Evolutionary conservation across 2,329 filamentous ascomycete genomes (phyloP).

Genomic region (Paecilomyces sp.): DNA sequence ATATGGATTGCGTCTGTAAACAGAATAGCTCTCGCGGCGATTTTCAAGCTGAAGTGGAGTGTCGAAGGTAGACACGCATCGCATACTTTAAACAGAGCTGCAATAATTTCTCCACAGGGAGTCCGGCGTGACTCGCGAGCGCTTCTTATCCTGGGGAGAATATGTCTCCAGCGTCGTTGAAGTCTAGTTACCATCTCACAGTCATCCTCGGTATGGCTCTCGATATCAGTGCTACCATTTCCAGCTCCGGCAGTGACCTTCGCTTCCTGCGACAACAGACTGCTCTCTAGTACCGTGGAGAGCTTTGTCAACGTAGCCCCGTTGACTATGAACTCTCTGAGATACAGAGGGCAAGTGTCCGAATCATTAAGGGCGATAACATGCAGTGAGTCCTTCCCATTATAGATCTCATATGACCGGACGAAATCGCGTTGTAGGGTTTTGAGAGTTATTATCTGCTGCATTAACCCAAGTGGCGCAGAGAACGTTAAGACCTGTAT

Average conservation of each 20-base stretch:
- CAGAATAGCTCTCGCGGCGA: conserved; percentile 6
- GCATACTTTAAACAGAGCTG: conserved; percentile 1
- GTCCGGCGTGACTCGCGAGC: conserved; percentile 1
- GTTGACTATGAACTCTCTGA: neutral
- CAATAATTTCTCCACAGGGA: neutral
- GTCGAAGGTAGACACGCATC: neutral
- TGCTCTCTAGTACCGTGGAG: neutral
- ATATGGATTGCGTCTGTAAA: conserved; percentile 7
- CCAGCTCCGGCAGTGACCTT: neutral
- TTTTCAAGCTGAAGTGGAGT: neutral
- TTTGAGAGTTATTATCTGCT: neutral
- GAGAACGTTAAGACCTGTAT: neutral
- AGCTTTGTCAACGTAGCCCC: conserved; percentile 2
- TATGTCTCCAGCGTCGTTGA: conserved; percentile 8
- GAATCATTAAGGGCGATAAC: conserved; percentile 9
- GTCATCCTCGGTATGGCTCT: conserved; percentile 3
- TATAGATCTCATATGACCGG: conserved; percentile 5
- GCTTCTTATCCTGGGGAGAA: conserved; percentile 1
- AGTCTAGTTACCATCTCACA: conserved; percentile 3
- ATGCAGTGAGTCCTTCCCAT: conserved; percentile 7
- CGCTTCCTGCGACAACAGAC: neutral
- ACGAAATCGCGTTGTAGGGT: conserved; percentile 4
- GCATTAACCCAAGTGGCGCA: neutral
- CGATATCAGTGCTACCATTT: neutral
- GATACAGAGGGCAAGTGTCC: conserved; percentile 1